Percentiles rank a stretch among this genome's conserved stretches.
phyloP scores from a whole-genome alignment of 2,329 filamentous ascomycete species.

The Fusarium miscanthi region DNA sequence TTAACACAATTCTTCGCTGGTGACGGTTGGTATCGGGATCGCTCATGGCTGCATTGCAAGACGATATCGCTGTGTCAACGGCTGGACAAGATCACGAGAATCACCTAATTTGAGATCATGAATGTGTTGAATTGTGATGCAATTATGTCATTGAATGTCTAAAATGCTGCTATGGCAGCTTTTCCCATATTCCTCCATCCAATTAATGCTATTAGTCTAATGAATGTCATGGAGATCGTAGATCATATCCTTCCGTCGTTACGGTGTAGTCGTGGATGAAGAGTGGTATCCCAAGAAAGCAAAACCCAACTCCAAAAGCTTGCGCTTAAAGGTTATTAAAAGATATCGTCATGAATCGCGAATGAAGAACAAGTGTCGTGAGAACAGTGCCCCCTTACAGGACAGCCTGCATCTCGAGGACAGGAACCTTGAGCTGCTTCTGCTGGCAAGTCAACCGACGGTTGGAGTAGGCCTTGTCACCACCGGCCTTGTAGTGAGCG shows the following conservation, averaged over 20 bases:
- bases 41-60: too few relatives aligned
- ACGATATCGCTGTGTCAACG: background rate
- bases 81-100: background rate
- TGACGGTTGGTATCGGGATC: background rate
- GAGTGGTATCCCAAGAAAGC: slow-evolving; percentile 7
- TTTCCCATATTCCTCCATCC: slow-evolving; percentile 4
- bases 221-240: slow-evolving; percentile 43
- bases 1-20: background rate
- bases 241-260: slow-evolving; percentile 41
- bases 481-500: slow-evolving; percentile 47
- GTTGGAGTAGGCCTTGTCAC: slow-evolving; percentile 46
- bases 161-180: slow-evolving; percentile 10
- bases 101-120: background rate
- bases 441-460: slow-evolving; percentile 45
- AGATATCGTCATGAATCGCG: slow-evolving; percentile 6
- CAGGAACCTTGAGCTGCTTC: slow-evolving; percentile 39
- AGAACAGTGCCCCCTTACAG: slow-evolving; percentile 25
- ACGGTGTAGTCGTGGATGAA: slow-evolving; percentile 42
- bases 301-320: slow-evolving; percentile 31
- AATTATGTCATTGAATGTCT: slow-evolving; percentile 22
- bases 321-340: slow-evolving; percentile 33
- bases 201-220: slow-evolving; percentile 30
- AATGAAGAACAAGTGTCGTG: background rate
- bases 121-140: background rate
- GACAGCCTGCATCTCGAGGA: slow-evolving; percentile 46